Conservation (phyloP, 202 grass and related monocot genomes). For the Carex arenaria region DNA sequence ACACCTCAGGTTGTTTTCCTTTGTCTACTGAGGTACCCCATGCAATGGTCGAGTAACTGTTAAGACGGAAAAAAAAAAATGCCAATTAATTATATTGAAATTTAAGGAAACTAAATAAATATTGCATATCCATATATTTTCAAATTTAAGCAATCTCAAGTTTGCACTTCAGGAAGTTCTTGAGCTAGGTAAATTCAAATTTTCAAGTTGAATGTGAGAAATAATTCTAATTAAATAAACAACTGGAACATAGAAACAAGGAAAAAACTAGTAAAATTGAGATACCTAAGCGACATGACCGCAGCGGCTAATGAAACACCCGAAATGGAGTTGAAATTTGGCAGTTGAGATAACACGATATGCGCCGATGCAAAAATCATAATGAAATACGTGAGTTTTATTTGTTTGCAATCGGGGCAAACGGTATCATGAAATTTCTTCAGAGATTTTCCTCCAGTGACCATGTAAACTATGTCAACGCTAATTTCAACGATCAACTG, state of each 20-base stretch:
- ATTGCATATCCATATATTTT: neutral
- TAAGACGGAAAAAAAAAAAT: neutral
- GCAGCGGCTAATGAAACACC: constrained; percentile 84
- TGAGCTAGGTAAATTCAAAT: neutral
- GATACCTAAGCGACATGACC: constrained; percentile 73
- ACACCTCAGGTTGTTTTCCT: constrained; percentile 47
- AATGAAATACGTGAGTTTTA: constrained; percentile 82
- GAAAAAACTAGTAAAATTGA: neutral
- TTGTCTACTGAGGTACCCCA: constrained; percentile 74
- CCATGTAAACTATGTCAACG: constrained; percentile 95
- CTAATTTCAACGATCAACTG: constrained; percentile 85
- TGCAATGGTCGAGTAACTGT: constrained; percentile 79
- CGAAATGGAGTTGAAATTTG: constrained; percentile 87
- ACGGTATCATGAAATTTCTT: constrained; percentile 86
- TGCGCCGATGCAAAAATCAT: constrained; percentile 85
- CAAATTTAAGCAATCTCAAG: neutral
- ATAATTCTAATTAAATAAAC: neutral
- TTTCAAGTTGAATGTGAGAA: constrained; percentile 1
- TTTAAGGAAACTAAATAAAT: too few species aligned
- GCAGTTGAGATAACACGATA: constrained; percentile 78
- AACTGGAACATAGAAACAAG: neutral
- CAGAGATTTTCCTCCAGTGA: constrained; percentile 78
- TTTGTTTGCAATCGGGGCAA: constrained; percentile 51
- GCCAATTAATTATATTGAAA: too few species aligned
- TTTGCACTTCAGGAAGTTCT: neutral